Conservation (phyloP, 306 rosid species). For the Malus sieversii region DNA sequence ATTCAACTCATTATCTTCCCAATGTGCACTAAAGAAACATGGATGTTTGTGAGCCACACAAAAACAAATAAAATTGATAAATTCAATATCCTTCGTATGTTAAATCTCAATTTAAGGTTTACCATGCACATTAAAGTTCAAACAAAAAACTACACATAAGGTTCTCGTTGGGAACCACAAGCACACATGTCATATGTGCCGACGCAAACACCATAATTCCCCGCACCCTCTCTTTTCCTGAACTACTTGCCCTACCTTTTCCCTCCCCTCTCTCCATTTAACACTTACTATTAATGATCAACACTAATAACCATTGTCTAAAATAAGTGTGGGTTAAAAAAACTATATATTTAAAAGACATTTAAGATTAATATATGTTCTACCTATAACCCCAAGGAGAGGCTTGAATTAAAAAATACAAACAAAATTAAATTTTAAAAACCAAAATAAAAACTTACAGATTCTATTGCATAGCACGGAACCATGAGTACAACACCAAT, state of each 20-base stretch:
- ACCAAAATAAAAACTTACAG: conserved; percentile 46
- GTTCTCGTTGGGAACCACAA: background rate
- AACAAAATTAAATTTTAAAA: background rate
- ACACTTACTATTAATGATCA: background rate
- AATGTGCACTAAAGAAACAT: background rate
- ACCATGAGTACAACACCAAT: conserved; percentile 94
- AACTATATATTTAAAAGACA: background rate
- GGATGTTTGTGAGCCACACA: background rate
- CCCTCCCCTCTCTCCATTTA: background rate
- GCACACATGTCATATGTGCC: background rate
- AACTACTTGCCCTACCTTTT: background rate
- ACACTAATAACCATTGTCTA: too few species aligned
- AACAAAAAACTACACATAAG: background rate
- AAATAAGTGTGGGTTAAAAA: too few species aligned
- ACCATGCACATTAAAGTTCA: background rate
- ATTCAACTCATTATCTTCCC: background rate
- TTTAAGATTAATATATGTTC: background rate
- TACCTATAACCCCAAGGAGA: background rate
- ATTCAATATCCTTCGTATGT: background rate
- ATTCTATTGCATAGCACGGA: conserved; percentile 92
- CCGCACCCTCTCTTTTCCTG: background rate
- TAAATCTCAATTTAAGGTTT: background rate
- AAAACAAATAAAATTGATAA: background rate
- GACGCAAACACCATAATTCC: background rate
- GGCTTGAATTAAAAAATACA: background rate